Percentiles rank a stretch among this genome's conserved stretches.
Evolutionary conservation across 306 rosid species (phyloP).

Genomic region (Echinosophora koreensis): DNA sequence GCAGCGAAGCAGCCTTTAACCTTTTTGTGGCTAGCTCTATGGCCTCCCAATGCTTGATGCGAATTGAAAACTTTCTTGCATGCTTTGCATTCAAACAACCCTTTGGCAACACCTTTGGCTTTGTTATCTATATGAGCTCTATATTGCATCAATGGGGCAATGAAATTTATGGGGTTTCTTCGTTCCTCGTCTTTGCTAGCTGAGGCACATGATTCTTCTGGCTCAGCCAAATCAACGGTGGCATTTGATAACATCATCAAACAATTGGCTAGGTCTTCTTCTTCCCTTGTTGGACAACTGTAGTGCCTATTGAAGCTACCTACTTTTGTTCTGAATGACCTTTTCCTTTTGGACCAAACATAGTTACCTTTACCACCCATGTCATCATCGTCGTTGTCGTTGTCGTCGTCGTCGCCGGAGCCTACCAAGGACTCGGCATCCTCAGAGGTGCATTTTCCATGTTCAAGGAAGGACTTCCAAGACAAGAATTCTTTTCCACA

Average conservation of each 20-base stretch:
- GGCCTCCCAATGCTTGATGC: conserved; percentile 97
- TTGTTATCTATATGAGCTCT: conserved; percentile 49
- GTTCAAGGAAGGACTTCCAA: conserved; percentile 93
- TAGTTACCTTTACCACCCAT: conserved; percentile 46
- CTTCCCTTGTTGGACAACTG: conserved; percentile 77
- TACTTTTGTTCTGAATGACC: conserved; percentile 72
- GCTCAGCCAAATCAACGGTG: conserved; percentile 61
- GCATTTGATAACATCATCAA: conserved; percentile 89
- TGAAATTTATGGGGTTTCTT: conserved; percentile 59
- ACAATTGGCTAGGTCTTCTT: conserved; percentile 89
- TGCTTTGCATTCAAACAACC: conserved; percentile 90
- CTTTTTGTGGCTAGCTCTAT: conserved; percentile 94
- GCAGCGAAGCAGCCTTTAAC: conserved; percentile 97
- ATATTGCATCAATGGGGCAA: conserved; percentile 51
- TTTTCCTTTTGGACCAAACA: conserved; percentile 79
- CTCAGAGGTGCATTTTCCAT: conserved; percentile 78
- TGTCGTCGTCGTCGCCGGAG: conserved; percentile 54
- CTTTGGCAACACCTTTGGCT: conserved; percentile 66
- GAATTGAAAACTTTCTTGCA: conserved; percentile 94
- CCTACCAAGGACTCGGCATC: conserved; percentile 62
- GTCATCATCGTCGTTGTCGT: conserved; percentile 15
- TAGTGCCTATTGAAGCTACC: conserved; percentile 51
- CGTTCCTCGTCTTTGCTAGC: conserved; percentile 81
- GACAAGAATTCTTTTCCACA: conserved; percentile 87
- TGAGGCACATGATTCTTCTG: conserved; percentile 85